Percentiles rank a stretch among this genome's conserved stretches.
Evolutionary conservation across 768 basidiomycete species (phyloP).

Genomic region (Tylopilus subfusipes): DNA sequence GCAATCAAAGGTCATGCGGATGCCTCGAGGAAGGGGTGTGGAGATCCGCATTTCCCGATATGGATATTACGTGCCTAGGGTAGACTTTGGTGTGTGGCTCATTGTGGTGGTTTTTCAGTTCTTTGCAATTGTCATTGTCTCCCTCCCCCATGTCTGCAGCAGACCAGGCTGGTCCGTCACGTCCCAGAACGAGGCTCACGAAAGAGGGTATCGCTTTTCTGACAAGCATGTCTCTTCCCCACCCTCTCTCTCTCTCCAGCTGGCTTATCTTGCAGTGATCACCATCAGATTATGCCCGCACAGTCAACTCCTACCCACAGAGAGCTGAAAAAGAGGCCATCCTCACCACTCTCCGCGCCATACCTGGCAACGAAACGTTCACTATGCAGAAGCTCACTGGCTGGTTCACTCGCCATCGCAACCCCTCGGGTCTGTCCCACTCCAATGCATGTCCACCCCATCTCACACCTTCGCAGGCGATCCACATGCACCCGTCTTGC

Average conservation of each 20-base stretch:
- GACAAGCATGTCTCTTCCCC: not conserved
- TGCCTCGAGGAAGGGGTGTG: slow-evolving; percentile 6
- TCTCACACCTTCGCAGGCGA: not conserved
- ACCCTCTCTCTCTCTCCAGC: not conserved
- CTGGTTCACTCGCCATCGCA: slow-evolving; percentile 27
- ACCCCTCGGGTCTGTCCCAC: not conserved
- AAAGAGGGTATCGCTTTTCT: slow-evolving; percentile 5
- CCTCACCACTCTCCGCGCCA: slow-evolving; percentile 10
- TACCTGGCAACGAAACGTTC: slow-evolving; percentile 22
- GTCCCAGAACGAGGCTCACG: not conserved
- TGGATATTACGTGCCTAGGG: slow-evolving; percentile 11
- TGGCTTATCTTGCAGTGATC: not conserved
- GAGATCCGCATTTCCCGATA: slow-evolving; percentile 16
- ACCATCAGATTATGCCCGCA: slow-evolving; percentile 19
- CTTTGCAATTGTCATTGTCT: too few species aligned
- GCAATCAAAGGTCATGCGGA: slow-evolving; percentile 9
- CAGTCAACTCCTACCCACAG: slow-evolving; percentile 11
- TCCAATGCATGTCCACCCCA: not conserved
- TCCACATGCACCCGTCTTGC: not conserved
- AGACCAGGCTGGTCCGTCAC: slow-evolving; percentile 3
- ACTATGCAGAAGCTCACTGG: slow-evolving; percentile 14
- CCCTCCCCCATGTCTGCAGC: too few species aligned
- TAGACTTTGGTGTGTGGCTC: not conserved
- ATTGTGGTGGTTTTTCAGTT: not conserved
- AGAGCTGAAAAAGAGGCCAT: slow-evolving; percentile 12